A percentile compares a stretch with the other conserved stretches of the same genome.
These are phyloP conservation scores for Hemerocallis citrina DNA, from an alignment of 106 monocot species.

Conservation along the genomic window DNA sequence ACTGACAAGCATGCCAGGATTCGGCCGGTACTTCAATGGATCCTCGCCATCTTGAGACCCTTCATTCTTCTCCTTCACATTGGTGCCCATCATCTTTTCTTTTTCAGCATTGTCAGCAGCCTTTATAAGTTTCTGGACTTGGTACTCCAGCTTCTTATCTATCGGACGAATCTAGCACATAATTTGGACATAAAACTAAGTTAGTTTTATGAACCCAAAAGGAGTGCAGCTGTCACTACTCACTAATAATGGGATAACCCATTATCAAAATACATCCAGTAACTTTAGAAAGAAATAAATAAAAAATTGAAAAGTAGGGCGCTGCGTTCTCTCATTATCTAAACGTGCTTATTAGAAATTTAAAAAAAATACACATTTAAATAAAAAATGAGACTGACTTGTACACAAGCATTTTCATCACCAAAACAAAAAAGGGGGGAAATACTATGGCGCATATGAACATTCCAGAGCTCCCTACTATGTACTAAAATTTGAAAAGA, in stretches of 20 bases:
- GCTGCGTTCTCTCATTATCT: too few relatives aligned
- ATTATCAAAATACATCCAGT: too few relatives aligned
- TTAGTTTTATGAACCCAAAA: neutral
- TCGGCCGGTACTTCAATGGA: constrained; percentile 62
- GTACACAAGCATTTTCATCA: too few relatives aligned
- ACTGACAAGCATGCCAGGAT: constrained; percentile 75
- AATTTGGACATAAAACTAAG: neutral
- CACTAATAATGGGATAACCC: too few relatives aligned
- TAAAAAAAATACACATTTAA: too few relatives aligned
- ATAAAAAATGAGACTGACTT: too few relatives aligned
- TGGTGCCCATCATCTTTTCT: constrained; percentile 15
- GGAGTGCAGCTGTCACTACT: neutral
- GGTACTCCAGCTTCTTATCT: constrained; percentile 91
- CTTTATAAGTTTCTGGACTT: constrained; percentile 71
- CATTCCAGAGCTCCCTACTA: too few relatives aligned
- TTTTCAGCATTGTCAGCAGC: constrained; percentile 31
- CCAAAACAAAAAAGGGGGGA: too few relatives aligned
- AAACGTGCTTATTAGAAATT: too few relatives aligned
- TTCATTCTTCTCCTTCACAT: constrained; percentile 14
- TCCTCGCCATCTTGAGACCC: constrained; percentile 41
- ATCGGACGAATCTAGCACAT: constrained; percentile 70
- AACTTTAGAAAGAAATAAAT: neutral
- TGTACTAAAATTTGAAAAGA: too few relatives aligned
- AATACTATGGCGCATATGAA: too few relatives aligned
- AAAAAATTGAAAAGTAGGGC: neutral